phyloP scores from a whole-genome alignment of 1,139 yeast species.

The Pneumocystis wakefieldiae region DNA sequence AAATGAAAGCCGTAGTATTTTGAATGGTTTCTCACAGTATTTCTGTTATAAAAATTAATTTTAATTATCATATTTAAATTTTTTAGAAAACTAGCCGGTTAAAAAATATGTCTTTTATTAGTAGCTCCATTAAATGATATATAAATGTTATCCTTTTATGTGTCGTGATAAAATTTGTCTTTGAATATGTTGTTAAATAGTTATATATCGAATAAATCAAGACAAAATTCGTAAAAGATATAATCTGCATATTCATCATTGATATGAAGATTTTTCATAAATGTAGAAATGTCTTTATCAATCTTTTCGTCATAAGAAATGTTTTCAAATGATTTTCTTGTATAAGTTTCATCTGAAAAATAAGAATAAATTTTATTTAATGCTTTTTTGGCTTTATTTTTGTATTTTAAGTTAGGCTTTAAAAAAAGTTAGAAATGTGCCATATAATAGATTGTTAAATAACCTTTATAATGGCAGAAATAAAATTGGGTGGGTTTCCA shows the following conservation, averaged over 20 bases:
- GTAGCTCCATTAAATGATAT: neutral
- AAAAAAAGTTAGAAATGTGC: neutral
- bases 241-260: neutral
- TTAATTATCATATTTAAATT: neutral
- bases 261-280: neutral
- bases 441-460: constrained; percentile 16
- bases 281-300: neutral
- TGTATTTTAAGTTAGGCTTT: constrained; percentile 21
- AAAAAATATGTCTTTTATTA: neutral
- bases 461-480: constrained; percentile 40
- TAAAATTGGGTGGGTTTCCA: constrained; percentile 89
- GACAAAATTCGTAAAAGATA: neutral
- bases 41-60: neutral
- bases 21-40: neutral
- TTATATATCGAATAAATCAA: neutral
- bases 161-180: neutral
- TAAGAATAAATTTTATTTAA: constrained; percentile 6
- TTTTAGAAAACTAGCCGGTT: neutral
- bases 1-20: neutral
- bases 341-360: constrained; percentile 2
- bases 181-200: neutral
- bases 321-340: neutral
- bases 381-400: constrained; percentile 11
- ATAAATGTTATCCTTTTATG: neutral
- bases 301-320: neutral